Evolutionary conservation across 768 basidiomycete genomes (phyloP), one percentile per base, ranked within the genome.

Genomic region (Rhodotorula babjevae): DNA sequence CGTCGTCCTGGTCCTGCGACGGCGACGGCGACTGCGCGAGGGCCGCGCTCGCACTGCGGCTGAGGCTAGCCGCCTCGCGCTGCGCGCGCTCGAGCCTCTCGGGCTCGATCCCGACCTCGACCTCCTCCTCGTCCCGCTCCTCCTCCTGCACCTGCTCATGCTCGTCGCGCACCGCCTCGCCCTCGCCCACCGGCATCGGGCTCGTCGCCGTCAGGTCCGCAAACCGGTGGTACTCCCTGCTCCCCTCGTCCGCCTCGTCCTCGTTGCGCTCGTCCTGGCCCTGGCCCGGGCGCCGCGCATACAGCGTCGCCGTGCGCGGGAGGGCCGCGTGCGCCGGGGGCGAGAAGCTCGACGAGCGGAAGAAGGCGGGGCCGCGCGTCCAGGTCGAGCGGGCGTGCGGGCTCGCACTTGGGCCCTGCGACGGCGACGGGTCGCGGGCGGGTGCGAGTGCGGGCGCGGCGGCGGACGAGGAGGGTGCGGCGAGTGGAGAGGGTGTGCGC

Each of bases 321-420:
- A 64, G 42, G n/a, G 55, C 50, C 19, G 61, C 40, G 53, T 60
- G 62, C 7, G 71, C 62, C 0, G 71, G 71, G 27, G 71, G 71
- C 23, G 66, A 64, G 58, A 72, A 72, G 12, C 66, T 68, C 31
- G 60, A 63, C 9, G 64, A 66, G 49, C 72, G 64, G 64, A 73
- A 73, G 61, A 73, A 73, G 27, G 64, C 72, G 1, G 72, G 72
- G 0, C 72, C 72, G 59, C 72, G 68, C 4, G 72, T 69, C 72
- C 72, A 73, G 27, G 33, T 36, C 36, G 36, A 36, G 36, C 36
- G 36, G 5, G 36, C 31, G 21, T 61, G 52, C 36, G 61, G 50
- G 3, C 50, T 52, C 31, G 44, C 36, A 9, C 36, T 36, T 29
- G 31, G 40, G 47, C n/a, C 23, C 12, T 44, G 29, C 7, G 15